Evolutionary conservation across 2,329 filamentous ascomycete genomes (phyloP), one percentile per base, ranked within the genome.

Genomic region (Stenocarpella maydis): DNA sequence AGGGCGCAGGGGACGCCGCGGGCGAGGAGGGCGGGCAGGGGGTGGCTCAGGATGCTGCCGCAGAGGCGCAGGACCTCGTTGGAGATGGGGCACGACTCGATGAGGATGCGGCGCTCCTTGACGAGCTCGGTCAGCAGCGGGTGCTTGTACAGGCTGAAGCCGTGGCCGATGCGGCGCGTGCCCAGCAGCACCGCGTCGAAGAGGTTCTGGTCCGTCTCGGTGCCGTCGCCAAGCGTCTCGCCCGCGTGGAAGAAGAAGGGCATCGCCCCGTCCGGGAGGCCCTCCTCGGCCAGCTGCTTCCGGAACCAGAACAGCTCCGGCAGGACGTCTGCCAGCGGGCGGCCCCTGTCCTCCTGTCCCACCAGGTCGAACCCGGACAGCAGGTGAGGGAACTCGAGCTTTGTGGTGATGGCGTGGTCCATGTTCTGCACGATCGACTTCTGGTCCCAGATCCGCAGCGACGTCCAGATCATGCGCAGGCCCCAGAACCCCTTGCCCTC

Each of bases 181-280:
- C 94, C 95, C 7, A 98, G 87, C 10, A 98, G 82, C 17, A 98
- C 86, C 0, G 94, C 94, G 78, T 98, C 95, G 78, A 94, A 97
- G 3, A 98, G 86, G 79, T 98, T 98, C 71, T 82, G 76, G 76
- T 98, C 95, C 0, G 92, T 91, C 24, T 84, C 85, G 74, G 90
- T 90, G 34, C 94, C 94, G 71, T 84, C 82, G 28, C 93, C 94
- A 0, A 97, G 88, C 41, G 90, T 93, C 80, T 98, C 95, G 73
- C 95, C 95, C 0, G 95, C 95, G 78, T 98, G 95, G 83, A 98
- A 97, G 84, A 97, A 97, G 83, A 98, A 97, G 0, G 95, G 95
- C 12, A 99, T 90, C 12, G 58, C 58, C 61, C 94, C 89, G 10
- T 71, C 69, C 1, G 41, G 21, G 45, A 98, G 87, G 2, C 87